These are phyloP conservation scores for Tetragonia tetragonoides DNA, from an alignment of 148 eudicot genomes.

Conservation along the genomic window DNA sequence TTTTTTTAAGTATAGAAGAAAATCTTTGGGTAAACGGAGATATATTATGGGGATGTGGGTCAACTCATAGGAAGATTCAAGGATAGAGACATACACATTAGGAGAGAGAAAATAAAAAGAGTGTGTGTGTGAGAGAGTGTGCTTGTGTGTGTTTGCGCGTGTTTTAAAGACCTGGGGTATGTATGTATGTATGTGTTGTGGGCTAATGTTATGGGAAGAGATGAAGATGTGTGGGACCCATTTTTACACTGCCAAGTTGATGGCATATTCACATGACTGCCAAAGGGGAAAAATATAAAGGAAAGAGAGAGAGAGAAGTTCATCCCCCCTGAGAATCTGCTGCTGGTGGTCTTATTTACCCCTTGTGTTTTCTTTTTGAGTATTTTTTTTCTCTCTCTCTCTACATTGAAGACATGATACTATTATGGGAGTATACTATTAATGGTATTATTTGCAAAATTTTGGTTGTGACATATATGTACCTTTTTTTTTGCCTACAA, in stretches of 20 bases:
- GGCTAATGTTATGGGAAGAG: not conserved
- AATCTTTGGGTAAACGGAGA: not conserved
- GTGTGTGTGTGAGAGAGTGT: too few relatives aligned
- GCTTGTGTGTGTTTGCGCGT: not conserved
- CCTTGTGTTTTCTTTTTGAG: conserved; percentile 35
- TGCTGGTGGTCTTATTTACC: conserved; percentile 28
- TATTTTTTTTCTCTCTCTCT: conserved; percentile 22
- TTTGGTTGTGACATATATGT: too few relatives aligned
- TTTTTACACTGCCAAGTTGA: not conserved
- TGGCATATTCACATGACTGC: conserved; percentile 14
- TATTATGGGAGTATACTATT: too few relatives aligned
- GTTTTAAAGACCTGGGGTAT: too few relatives aligned
- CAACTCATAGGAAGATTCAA: conserved; percentile 74
- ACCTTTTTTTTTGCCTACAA: too few relatives aligned
- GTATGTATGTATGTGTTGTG: conserved; percentile 8
- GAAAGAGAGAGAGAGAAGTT: conserved; percentile 15
- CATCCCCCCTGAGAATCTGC: conserved; percentile 59
- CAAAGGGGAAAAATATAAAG: conserved; percentile 13
- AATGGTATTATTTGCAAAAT: too few relatives aligned
- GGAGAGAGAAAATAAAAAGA: conserved; percentile 12
- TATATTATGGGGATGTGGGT: conserved; percentile 41
- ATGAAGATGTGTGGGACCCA: not conserved
- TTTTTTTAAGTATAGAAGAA: too few relatives aligned
- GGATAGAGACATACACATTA: conserved; percentile 2
- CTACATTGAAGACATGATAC: not conserved